phyloP scores from a whole-genome alignment of 129 eudicot species.

The Logfia minima region DNA sequence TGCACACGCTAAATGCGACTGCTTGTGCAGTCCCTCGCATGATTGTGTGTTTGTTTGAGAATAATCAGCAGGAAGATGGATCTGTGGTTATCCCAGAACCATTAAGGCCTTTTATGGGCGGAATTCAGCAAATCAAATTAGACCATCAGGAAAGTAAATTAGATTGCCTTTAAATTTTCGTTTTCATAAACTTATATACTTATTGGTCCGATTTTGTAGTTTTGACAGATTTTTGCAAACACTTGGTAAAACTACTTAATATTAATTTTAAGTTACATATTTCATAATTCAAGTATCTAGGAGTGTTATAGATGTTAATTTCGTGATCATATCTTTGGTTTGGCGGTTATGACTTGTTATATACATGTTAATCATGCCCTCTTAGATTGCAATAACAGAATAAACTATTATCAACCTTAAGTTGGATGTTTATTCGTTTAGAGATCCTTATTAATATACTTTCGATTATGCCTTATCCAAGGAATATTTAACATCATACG shows the following conservation, averaged over 20 bases:
- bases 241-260: neutral
- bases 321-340: neutral
- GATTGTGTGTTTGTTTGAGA: constrained; percentile 93
- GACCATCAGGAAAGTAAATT: neutral
- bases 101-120: constrained; percentile 95
- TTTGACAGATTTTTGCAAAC: neutral
- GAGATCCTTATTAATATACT: too few species aligned
- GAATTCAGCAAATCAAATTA: constrained; percentile 53
- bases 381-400: too few species aligned
- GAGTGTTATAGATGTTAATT: neutral
- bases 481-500: too few species aligned
- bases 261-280: neutral
- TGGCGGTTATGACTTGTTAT: neutral
- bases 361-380: neutral
- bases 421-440: neutral
- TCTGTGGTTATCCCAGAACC: constrained; percentile 77
- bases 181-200: neutral
- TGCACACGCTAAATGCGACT: constrained; percentile 90
- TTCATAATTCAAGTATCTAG: neutral
- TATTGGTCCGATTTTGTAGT: neutral
- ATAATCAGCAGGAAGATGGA: constrained; percentile 92
- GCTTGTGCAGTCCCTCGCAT: constrained; percentile 98
- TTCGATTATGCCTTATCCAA: too few species aligned
- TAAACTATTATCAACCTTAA: neutral
- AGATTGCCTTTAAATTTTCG: neutral